Conservation (phyloP, 148 eudicot genomes). For the Cornus florida region DNA sequence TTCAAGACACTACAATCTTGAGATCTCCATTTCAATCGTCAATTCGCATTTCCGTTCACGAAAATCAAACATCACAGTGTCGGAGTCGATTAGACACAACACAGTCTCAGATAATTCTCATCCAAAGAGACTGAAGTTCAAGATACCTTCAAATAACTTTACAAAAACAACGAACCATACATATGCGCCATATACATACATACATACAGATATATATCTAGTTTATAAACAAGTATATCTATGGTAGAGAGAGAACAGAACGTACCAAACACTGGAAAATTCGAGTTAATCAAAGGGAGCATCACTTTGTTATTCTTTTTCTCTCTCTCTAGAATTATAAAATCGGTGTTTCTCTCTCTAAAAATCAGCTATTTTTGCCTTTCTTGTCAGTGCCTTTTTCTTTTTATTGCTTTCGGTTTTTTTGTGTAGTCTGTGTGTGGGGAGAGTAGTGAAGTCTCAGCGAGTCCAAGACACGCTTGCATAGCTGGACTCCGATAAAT, state of each 20-base stretch:
- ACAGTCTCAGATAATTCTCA: not conserved
- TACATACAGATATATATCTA: too few relatives aligned
- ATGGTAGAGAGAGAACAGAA: not conserved
- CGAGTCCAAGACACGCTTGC: constrained; percentile 16
- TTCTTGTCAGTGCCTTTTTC: not conserved
- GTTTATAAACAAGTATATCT: not conserved
- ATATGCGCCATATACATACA: not conserved
- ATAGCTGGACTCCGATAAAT: constrained; percentile 7
- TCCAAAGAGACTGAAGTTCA: not conserved
- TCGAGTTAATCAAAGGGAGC: not conserved
- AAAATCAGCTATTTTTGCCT: not conserved
- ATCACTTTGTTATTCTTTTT: not conserved
- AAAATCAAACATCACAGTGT: not conserved
- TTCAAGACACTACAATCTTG: not conserved
- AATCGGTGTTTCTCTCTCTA: constrained; percentile 4
- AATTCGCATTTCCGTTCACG: constrained; percentile 6
- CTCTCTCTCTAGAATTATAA: not conserved
- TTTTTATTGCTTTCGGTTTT: not conserved
- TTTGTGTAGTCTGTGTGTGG: not conserved
- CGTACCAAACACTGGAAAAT: constrained; percentile 3
- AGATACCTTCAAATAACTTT: not conserved
- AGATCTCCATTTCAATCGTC: constrained; percentile 9
- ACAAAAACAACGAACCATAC: not conserved
- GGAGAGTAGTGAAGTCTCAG: not conserved
- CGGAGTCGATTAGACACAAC: not conserved